Evolutionary conservation across 2,329 filamentous ascomycete genomes (phyloP), one percentile per base, ranked within the genome.

Genomic region (Aspergillus spinulosporus): DNA sequence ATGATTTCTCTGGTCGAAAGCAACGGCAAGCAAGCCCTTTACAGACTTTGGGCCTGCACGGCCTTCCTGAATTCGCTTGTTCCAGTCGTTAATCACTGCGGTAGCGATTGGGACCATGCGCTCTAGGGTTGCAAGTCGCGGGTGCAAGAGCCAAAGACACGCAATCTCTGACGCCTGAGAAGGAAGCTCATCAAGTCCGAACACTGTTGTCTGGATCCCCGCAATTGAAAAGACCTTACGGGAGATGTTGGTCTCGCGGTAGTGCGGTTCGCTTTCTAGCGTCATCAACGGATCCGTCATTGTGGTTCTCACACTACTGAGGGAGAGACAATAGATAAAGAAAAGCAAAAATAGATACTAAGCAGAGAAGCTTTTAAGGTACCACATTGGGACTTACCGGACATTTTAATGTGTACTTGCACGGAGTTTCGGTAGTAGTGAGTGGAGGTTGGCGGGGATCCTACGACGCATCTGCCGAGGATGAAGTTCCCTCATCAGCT

Each of bases 1-100:
- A 74, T 97, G 94, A 72, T 97, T 97, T 45, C 93, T 84, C 78
- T 96, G 92, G 75, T 97, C 94, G 72, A 96, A 96, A 2, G 88
- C 84, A 8, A 92, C 83, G 2, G 90, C 92, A 49, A 97, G 86
- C 40, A 97, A 74, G 0, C 88, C 89, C 57, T 78, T 76, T 73
- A 68, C 52, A 59, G 69, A 42, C 31, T 65, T 61, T 49, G 68
- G 64, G 50, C 61, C 68, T 48, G 59, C 64, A 34, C 65, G 61
- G 34, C 68, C 65, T 11, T 72, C 63, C 54, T 66, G 64, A 49
- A 68, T 71, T 61, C 68, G 74, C 51, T 73, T 67, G 66, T 89
- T 86, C 85, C 88, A 95, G 6, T 85, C 82, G n/a, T 78, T 74
- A 49, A 97, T 80, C 9, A 85, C 79, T 4, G 84, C 82, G n/a